phyloP scores from a whole-genome alignment of 208 protist species.

The Angomonas desouzai region DNA sequence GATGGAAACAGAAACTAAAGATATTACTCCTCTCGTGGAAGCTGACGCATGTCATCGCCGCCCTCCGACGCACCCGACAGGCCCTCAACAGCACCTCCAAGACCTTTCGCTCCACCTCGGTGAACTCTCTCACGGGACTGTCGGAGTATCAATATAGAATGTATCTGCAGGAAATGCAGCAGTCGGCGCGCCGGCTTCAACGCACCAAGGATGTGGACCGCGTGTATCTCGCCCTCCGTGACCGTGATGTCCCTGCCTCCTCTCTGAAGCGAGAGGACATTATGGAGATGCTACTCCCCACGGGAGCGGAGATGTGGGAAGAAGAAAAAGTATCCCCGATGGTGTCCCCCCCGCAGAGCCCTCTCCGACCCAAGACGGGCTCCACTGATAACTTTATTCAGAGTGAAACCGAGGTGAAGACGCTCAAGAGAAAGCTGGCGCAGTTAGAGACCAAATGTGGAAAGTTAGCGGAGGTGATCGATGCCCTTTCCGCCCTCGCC shows the following conservation, averaged over 20 bases:
- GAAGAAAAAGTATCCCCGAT: not conserved
- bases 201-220: slow-evolving; percentile 54
- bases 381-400: not conserved
- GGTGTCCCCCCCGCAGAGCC: not conserved
- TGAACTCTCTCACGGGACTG: slow-evolving; percentile 43
- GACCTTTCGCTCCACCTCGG: slow-evolving; percentile 28
- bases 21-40: slow-evolving; percentile 28
- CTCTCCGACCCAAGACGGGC: not conserved
- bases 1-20: slow-evolving; percentile 24
- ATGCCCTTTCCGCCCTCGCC: slow-evolving; percentile 31
- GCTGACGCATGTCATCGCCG: slow-evolving; percentile 37
- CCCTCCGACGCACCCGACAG: slow-evolving; percentile 40
- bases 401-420: slow-evolving; percentile 14
- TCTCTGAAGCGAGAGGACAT: slow-evolving; percentile 53
- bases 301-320: not conserved
- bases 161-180: slow-evolving; percentile 31
- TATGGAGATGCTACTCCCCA: slow-evolving; percentile 32
- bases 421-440: not conserved
- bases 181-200: slow-evolving; percentile 45
- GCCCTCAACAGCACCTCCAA: slow-evolving; percentile 26
- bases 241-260: slow-evolving; percentile 36
- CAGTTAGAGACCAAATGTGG: slow-evolving; percentile 15
- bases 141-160: slow-evolving; percentile 37
- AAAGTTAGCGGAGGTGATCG: slow-evolving; percentile 32
- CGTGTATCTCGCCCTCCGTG: slow-evolving; percentile 40